A percentile compares a stretch with the other conserved stretches of the same genome.
These are phyloP conservation scores for Euphrasia arctica DNA, from an alignment of 305 asterid genomes.

Conservation along the genomic window DNA sequence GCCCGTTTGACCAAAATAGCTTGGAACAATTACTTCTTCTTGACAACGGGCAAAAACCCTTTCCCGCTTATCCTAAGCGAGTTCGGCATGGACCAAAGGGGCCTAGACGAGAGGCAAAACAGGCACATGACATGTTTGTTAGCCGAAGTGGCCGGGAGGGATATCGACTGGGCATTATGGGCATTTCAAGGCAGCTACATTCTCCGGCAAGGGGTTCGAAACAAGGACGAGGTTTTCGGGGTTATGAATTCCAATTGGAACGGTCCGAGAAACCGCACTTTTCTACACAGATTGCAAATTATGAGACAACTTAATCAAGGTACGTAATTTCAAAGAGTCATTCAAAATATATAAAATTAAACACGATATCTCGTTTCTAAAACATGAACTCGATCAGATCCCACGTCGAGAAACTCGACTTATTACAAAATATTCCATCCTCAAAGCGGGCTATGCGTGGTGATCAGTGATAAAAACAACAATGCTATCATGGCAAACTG, in stretches of 20 bases:
- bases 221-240: conserved; percentile 46
- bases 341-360: too few relatives aligned
- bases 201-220: conserved; percentile 30
- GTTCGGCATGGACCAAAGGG: conserved; percentile 46
- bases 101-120: conserved; percentile 43
- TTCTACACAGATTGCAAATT: conserved; percentile 36
- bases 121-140: conserved; percentile 49
- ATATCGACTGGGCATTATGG: conserved; percentile 71
- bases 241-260: conserved; percentile 47
- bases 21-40: conserved; percentile 33
- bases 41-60: conserved; percentile 26
- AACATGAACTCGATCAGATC: conserved; percentile 27
- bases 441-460: conserved; percentile 44
- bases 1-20: conserved; percentile 21
- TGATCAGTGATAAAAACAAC: neutral
- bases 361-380: too few relatives aligned
- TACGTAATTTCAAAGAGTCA: conserved; percentile 13
- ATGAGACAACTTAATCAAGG: conserved; percentile 44
- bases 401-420: conserved; percentile 18
- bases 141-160: conserved; percentile 41
- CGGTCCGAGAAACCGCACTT: conserved; percentile 34
- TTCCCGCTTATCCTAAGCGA: conserved; percentile 55
- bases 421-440: conserved; percentile 52
- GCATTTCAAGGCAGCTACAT: conserved; percentile 60
- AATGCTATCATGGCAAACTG: conserved; percentile 27